phyloP scores from a whole-genome alignment of 2,329 filamentous ascomycete genomes.

The Fusarium goolgardi region DNA sequence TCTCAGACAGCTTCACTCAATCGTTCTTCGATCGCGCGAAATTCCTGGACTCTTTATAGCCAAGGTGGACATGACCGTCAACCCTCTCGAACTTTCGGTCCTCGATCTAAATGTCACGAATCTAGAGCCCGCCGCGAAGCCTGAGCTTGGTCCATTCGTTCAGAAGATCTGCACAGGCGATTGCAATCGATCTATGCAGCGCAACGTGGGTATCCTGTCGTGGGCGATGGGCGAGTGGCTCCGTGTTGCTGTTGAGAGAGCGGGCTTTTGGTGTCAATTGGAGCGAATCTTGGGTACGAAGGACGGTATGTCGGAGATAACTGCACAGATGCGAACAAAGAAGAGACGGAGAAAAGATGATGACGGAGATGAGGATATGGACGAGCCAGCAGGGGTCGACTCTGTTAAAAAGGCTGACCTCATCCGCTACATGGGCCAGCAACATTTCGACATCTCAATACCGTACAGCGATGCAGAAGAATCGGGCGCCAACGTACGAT shows the following conservation, averaged over 20 bases:
- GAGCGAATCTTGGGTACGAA: conserved; percentile 58
- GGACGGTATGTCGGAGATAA: conserved; percentile 44
- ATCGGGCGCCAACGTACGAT: conserved; percentile 58
- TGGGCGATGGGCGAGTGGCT: conserved; percentile 79
- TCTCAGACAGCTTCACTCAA: conserved; percentile 65
- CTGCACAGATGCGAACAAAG: conserved; percentile 41
- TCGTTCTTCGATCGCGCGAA: conserved; percentile 60
- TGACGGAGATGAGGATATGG: conserved; percentile 41
- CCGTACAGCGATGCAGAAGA: conserved; percentile 49
- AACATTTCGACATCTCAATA: conserved; percentile 59
- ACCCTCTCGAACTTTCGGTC: conserved; percentile 64
- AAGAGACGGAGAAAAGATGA: conserved; percentile 43
- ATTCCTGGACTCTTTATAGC: conserved; percentile 66
- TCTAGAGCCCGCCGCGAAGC: conserved; percentile 68
- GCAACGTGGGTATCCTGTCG: conserved; percentile 69
- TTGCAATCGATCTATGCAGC: conserved; percentile 59
- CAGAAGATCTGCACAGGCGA: conserved; percentile 55
- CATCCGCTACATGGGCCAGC: conserved; percentile 64
- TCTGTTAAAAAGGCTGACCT: conserved; percentile 56
- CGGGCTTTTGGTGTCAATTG: conserved; percentile 70
- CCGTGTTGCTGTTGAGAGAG: conserved; percentile 68
- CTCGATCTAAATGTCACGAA: conserved; percentile 63
- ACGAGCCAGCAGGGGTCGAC: conserved; percentile 5
- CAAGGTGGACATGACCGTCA: conserved; percentile 68
- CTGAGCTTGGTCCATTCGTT: conserved; percentile 68